Evolutionary conservation across 2,329 filamentous ascomycete species (phyloP).

Genomic region (Endoconidiophora laricicola): DNA sequence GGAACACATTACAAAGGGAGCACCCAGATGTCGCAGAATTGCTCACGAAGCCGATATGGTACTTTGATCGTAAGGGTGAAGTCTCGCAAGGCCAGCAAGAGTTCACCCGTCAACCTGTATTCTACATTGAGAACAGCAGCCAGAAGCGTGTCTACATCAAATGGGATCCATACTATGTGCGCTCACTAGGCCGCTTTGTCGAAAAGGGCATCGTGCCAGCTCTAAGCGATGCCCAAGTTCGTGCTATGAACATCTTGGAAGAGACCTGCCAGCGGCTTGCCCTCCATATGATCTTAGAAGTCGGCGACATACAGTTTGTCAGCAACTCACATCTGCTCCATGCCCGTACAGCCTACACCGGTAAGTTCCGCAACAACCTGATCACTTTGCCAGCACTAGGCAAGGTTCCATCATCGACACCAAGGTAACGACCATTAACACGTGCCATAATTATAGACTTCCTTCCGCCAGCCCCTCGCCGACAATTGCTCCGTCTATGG

Average conservation of each 20-base stretch:
- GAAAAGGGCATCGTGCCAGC: constrained; percentile 56
- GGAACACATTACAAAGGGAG: constrained; percentile 60
- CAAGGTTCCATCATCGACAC: neutral
- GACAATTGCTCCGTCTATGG: constrained; percentile 75
- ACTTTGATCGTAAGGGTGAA: constrained; percentile 85
- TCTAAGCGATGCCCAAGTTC: constrained; percentile 49
- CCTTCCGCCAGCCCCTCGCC: constrained; percentile 48
- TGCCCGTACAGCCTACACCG: constrained; percentile 61
- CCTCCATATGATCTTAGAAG: constrained; percentile 72
- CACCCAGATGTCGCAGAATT: constrained; percentile 63
- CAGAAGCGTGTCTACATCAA: constrained; percentile 44
- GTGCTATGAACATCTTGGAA: constrained; percentile 46
- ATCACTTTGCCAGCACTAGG: neutral
- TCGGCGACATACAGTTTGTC: constrained; percentile 78
- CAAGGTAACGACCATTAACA: neutral
- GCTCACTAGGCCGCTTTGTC: constrained; percentile 57
- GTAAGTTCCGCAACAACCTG: constrained; percentile 3
- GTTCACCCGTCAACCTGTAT: constrained; percentile 54
- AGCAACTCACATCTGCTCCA: constrained; percentile 69
- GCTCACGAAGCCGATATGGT: constrained; percentile 67
- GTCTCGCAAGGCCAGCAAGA: constrained; percentile 55
- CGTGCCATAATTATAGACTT: constrained; percentile 22
- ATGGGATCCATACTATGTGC: constrained; percentile 82
- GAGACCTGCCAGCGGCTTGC: constrained; percentile 55
- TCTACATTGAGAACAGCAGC: constrained; percentile 57